Evolutionary conservation across 495 filamentous ascomycete species (phyloP).

Genomic region (Chaetomium tenue): DNA sequence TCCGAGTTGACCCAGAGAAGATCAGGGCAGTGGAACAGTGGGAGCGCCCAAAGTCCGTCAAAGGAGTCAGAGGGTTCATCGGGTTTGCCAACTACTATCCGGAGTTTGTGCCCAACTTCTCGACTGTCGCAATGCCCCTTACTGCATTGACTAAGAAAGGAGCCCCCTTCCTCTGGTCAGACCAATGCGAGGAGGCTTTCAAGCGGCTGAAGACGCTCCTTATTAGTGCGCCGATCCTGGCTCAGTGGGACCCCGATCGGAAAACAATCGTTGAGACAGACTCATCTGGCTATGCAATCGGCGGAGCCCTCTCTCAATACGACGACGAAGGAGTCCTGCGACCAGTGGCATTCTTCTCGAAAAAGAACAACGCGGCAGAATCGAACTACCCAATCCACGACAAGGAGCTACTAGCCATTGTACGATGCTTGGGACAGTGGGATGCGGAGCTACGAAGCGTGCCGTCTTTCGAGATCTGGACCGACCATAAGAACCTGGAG

Average conservation of each 20-base stretch:
- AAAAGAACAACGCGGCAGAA: not conserved
- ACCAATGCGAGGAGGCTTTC: slow-evolving; percentile 5
- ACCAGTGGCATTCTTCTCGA: not conserved
- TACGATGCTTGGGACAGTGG: not conserved
- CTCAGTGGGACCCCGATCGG: not conserved
- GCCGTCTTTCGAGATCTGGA: not conserved
- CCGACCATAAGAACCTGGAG: not conserved
- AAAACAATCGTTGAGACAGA: not conserved
- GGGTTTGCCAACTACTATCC: slow-evolving; percentile 1
- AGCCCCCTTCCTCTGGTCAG: not conserved
- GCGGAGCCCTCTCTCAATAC: not conserved
- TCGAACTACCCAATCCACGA: slow-evolving; percentile 10
- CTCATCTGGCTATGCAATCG: not conserved
- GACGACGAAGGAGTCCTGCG: not conserved
- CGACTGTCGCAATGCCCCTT: not conserved
- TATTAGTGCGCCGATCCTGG: not conserved
- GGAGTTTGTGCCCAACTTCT: slow-evolving; percentile 4
- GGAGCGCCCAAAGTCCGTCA: not conserved
- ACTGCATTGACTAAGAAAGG: not conserved
- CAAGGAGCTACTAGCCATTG: slow-evolving; percentile 15
- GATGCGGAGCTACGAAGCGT: not conserved
- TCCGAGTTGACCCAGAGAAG: not conserved
- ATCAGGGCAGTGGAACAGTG: not conserved
- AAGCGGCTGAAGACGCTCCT: not conserved
- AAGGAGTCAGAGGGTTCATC: not conserved